Conservation (phyloP, 192 early-diverging fungal species). For the Coemansia umbellata region DNA sequence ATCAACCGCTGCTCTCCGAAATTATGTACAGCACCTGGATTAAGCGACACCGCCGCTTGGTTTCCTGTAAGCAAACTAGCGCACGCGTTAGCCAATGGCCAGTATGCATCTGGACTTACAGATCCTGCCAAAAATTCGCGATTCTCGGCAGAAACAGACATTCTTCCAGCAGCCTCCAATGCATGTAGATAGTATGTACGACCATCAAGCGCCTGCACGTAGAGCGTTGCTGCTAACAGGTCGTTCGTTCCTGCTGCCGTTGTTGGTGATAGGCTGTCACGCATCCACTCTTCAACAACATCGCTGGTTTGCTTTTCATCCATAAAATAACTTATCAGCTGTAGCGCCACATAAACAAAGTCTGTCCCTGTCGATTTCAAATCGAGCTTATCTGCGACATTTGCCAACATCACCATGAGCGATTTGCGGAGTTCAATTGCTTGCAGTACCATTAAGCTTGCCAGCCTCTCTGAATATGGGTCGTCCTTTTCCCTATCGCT, state of each 20-base stretch:
- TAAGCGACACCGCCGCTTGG: slow-evolving; percentile 13
- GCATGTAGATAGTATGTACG: slow-evolving; percentile 36
- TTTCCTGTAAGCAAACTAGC: slow-evolving; percentile 26
- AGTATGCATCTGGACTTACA: background rate
- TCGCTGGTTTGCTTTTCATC: slow-evolving; percentile 36
- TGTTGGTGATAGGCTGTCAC: slow-evolving; percentile 9
- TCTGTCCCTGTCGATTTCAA: slow-evolving; percentile 1
- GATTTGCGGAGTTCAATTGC: slow-evolving; percentile 45
- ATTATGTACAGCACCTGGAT: slow-evolving; percentile 5
- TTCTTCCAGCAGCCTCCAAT: slow-evolving; percentile 29
- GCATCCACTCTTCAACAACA: slow-evolving; percentile 19
- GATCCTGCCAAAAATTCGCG: slow-evolving; percentile 10
- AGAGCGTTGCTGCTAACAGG: background rate
- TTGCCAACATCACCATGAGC: slow-evolving; percentile 32
- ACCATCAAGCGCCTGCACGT: slow-evolving; percentile 24
- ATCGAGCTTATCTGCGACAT: slow-evolving; percentile 29
- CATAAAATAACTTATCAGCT: slow-evolving; percentile 35
- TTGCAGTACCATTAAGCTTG: slow-evolving; percentile 26
- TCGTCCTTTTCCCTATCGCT: background rate
- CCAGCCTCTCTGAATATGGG: background rate
- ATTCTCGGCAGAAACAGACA: slow-evolving; percentile 25
- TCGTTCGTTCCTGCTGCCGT: slow-evolving; percentile 3
- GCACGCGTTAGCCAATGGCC: slow-evolving; percentile 29
- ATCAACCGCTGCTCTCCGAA: slow-evolving; percentile 31
- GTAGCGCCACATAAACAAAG: slow-evolving; percentile 22